Evolutionary conservation across 1,284 basidiomycete species (phyloP), one percentile per base, ranked within the genome.

Genomic region (Irpex rosettiformis): DNA sequence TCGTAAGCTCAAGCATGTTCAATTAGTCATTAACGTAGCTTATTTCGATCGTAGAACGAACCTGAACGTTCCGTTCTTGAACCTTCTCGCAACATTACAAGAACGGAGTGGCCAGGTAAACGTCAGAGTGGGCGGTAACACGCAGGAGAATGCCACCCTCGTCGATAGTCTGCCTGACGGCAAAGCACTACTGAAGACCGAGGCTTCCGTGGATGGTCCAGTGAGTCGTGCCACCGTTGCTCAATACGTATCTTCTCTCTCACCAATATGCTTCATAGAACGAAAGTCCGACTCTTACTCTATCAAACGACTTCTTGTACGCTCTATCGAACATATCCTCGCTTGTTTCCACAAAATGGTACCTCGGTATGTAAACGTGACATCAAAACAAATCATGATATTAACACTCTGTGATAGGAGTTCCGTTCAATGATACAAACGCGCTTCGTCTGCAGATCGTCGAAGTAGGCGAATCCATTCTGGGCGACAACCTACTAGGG

Each of bases 121-220:
- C 40, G 70, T 91, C 21, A 83, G 88, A 22, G 76, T 90, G 0
- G 89, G 88, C 18, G 89, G 88, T 29, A 91, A 90, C 69, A 85
- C 85, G 2, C 86, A 89, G 67, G 86, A 89, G 58, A 77, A 73
- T 24, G 82, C 83, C 13, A 73, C 74, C 0, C 68, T 84, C 40
- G 77, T 82, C 0, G 72, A 77, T 24, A 75, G 74, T 10, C 72
- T 83, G 10, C 62, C 72, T 0, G 72, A 76, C 56, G 77, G 79
- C 3, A 72, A 72, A 21, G 77, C 80, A 30, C 73, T 86, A 24
- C 74, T 77, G 42, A 85, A 85, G 76, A 81, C 52, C 78, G 84
- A 24, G 73, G 74, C 4, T 85, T 86, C 2, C 63, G 72, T 1
- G 72, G 83, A 18, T 67, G 72, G 51, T 68, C 88, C 18, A 79